Conservation (phyloP, 768 basidiomycete genomes). For the Lanmaoa pseudosensibilis region DNA sequence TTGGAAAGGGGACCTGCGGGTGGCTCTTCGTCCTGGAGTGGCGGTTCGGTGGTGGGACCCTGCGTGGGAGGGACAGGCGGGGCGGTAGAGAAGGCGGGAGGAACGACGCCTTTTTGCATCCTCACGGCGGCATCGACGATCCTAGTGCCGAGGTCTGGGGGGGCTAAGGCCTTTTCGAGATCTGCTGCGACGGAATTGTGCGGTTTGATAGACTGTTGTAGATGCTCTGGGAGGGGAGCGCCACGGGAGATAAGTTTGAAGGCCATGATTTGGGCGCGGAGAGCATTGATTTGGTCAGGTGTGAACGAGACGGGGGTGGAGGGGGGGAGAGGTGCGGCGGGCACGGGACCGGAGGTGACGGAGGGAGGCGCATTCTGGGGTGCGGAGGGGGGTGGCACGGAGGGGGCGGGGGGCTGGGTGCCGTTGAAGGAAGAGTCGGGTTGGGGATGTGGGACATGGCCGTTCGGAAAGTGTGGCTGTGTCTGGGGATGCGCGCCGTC, state of each 20-base stretch:
- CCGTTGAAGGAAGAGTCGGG: slow-evolving; percentile 28
- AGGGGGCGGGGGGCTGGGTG: neutral
- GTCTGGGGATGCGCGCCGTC: slow-evolving; percentile 24
- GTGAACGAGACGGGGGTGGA: slow-evolving; percentile 80
- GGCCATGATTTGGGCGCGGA: slow-evolving; percentile 82
- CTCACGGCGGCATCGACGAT: slow-evolving; percentile 78
- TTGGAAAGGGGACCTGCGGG: slow-evolving; percentile 35
- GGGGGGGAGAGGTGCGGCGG: slow-evolving; percentile 52
- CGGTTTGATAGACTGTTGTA: slow-evolving; percentile 70
- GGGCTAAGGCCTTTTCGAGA: slow-evolving; percentile 64
- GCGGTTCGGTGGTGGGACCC: slow-evolving; percentile 29
- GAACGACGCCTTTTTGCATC: slow-evolving; percentile 54
- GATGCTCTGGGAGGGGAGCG: slow-evolving; percentile 61
- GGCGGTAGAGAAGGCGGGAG: slow-evolving; percentile 22
- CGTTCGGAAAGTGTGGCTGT: slow-evolving; percentile 44
- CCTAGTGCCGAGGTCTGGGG: slow-evolving; percentile 56
- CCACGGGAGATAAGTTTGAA: slow-evolving; percentile 72
- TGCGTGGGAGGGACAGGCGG: slow-evolving; percentile 26
- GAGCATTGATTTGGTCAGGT: slow-evolving; percentile 66
- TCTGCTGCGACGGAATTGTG: slow-evolving; percentile 60
- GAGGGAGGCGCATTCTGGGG: slow-evolving; percentile 36
- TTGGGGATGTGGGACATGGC: slow-evolving; percentile 40
- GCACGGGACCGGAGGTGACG: slow-evolving; percentile 51
- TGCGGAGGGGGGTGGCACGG: slow-evolving; percentile 33
- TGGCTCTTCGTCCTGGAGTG: slow-evolving; percentile 56